phyloP scores from a whole-genome alignment of 345 rosid species.

The Populus ilicifolia region DNA sequence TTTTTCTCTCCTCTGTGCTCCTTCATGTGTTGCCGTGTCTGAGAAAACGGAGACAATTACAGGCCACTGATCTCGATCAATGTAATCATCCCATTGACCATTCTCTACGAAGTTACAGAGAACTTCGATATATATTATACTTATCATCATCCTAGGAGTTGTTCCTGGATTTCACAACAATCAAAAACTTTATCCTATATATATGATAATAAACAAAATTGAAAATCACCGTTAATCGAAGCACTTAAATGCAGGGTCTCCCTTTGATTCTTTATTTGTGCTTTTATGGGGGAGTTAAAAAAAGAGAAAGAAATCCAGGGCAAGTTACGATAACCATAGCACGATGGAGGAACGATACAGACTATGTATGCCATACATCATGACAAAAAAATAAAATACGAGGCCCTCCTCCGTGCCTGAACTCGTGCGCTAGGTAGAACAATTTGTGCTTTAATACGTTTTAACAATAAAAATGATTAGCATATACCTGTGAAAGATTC shows the following conservation, averaged over 20 bases:
- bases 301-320: too few relatives aligned
- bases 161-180: constrained; percentile 1
- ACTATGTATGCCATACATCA: neutral
- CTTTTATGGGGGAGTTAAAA: too few relatives aligned
- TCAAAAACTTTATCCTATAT: constrained; percentile 5
- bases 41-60: constrained; percentile 13
- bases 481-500: too few relatives aligned
- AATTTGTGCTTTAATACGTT: too few relatives aligned
- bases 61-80: constrained; percentile 6
- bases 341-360: neutral
- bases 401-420: too few relatives aligned
- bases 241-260: neutral
- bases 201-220: too few relatives aligned
- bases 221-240: neutral
- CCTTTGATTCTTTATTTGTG: too few relatives aligned
- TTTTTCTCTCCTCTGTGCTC: constrained; percentile 2
- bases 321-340: neutral
- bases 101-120: neutral
- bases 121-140: neutral
- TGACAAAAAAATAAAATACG: too few relatives aligned
- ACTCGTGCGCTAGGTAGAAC: too few relatives aligned
- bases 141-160: neutral
- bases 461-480: too few relatives aligned
- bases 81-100: neutral
- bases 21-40: constrained; percentile 17